Percentiles rank a stretch among this genome's conserved stretches.
Conservation (phyloP, 1,284 basidiomycete species). For the Moniliella sp. region DNA sequence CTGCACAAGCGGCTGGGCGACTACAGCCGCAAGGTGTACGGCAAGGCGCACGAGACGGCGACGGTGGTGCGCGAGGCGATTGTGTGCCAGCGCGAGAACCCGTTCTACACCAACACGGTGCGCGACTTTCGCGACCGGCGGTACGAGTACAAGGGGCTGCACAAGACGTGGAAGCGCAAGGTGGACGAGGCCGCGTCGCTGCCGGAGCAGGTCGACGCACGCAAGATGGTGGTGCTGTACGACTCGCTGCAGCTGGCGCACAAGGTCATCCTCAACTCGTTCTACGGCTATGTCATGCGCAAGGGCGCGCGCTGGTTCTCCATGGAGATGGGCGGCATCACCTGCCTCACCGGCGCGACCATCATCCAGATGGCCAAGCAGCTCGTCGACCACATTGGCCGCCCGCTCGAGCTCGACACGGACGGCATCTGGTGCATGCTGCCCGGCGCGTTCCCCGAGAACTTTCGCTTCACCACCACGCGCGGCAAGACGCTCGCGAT, state of each 20-base stretch:
- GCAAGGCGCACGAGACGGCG: conserved; percentile 95
- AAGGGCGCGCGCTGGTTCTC: conserved; percentile 99
- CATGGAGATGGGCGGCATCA: conserved; percentile 99
- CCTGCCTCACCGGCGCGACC: conserved; percentile 88
- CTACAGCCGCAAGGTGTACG: conserved; percentile 94
- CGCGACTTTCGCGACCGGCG: conserved; percentile 88
- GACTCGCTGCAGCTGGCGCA: conserved; percentile 98
- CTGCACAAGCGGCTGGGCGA: conserved; percentile 91
- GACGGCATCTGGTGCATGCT: conserved; percentile 99
- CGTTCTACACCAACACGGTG: conserved; percentile 97
- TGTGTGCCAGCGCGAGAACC: conserved; percentile 92
- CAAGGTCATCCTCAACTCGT: conserved; percentile 98
- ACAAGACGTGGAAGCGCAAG: conserved; percentile 99
- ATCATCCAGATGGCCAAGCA: conserved; percentile 99
- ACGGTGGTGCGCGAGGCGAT: conserved; percentile 82
- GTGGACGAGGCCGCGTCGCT: conserved; percentile 57
- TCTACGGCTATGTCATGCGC: conserved; percentile 99
- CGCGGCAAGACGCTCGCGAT: conserved; percentile 70
- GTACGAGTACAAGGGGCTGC: conserved; percentile 95
- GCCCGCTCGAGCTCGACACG: conserved; percentile 89
- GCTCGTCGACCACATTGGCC: conserved; percentile 76
- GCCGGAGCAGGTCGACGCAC: conserved; percentile 78
- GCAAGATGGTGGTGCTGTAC: conserved; percentile 98
- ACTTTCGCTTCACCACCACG: conserved; percentile 78
- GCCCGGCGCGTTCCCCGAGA: conserved; percentile 86